Conservation (phyloP, 176 grass and related monocot species). For the Aechmea fasciata region DNA sequence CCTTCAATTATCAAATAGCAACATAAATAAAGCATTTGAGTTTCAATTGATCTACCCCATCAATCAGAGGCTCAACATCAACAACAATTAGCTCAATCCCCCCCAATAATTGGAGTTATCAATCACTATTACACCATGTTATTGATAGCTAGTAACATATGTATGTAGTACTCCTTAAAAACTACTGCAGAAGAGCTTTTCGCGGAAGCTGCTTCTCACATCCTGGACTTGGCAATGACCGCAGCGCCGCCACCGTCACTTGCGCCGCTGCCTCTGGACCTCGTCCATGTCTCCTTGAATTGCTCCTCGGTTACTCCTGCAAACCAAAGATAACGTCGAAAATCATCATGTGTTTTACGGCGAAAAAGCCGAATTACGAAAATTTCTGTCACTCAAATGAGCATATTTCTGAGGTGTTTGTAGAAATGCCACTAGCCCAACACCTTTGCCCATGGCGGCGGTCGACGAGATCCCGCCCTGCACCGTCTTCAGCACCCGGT, state of each 20-base stretch:
- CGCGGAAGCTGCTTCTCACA: slow-evolving; percentile 23
- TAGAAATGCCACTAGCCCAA: slow-evolving; percentile 2
- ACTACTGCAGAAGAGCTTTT: no score
- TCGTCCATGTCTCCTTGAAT: slow-evolving; percentile 56
- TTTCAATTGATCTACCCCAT: slow-evolving; percentile 10
- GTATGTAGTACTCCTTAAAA: no score
- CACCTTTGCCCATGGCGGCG: slow-evolving; percentile 93
- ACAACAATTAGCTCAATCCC: neutral
- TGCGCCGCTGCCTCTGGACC: slow-evolving; percentile 22
- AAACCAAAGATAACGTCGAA: neutral
- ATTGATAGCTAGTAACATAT: no score
- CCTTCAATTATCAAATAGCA: neutral
- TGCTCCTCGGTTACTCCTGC: slow-evolving; percentile 85
- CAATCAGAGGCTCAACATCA: slow-evolving; percentile 10
- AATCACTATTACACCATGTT: neutral
- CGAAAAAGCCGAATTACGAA: no score
- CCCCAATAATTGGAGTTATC: neutral
- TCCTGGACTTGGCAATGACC: slow-evolving; percentile 59
- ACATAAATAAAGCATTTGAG: neutral
- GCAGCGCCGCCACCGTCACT: slow-evolving; percentile 11
- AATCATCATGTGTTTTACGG: neutral
- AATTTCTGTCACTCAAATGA: no score
- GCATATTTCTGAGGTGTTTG: no score
- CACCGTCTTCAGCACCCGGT: slow-evolving; percentile 82
- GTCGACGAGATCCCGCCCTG: slow-evolving; percentile 92